These are phyloP conservation scores for Tetrapyrgos nigripes DNA, from an alignment of 1,284 basidiomycete species.

Conservation along the genomic window DNA sequence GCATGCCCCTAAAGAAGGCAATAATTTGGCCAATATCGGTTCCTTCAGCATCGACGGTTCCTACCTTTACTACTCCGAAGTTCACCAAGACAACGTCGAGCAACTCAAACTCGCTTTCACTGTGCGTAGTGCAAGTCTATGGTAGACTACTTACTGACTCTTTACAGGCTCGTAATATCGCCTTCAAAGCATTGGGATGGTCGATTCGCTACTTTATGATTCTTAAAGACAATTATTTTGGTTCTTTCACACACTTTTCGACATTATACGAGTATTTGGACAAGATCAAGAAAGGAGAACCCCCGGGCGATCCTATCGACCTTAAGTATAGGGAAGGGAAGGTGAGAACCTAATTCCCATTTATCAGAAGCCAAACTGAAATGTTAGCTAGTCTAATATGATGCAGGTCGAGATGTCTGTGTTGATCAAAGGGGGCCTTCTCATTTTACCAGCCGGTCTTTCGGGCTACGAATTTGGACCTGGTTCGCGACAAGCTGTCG, in stretches of 20 bases:
- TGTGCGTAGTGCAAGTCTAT: slow-evolving; percentile 49
- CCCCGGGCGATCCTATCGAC: slow-evolving; percentile 81
- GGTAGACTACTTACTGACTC: slow-evolving; percentile 7
- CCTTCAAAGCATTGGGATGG: slow-evolving; percentile 85
- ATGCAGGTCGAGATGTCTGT: slow-evolving; percentile 79
- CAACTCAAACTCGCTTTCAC: slow-evolving; percentile 74
- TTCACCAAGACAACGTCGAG: slow-evolving; percentile 77
- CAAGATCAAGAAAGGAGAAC: slow-evolving; percentile 61
- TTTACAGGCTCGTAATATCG: slow-evolving; percentile 54
- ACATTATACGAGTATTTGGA: slow-evolving; percentile 86
- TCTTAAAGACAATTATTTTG: slow-evolving; percentile 91
- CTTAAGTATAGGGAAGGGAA: slow-evolving; percentile 80
- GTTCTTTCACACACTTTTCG: slow-evolving; percentile 89
- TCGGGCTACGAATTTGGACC: slow-evolving; percentile 65
- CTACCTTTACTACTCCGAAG: slow-evolving; percentile 77
- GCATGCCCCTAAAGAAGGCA: slow-evolving; percentile 64
- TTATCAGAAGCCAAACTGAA: background rate
- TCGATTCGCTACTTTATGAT: slow-evolving; percentile 87
- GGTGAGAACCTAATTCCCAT: slow-evolving; percentile 47
- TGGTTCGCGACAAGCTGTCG: slow-evolving; percentile 29
- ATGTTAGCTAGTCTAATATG: slow-evolving; percentile 69
- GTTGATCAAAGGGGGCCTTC: slow-evolving; percentile 55
- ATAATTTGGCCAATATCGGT: slow-evolving; percentile 65
- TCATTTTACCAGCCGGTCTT: slow-evolving; percentile 78
- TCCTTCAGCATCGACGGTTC: slow-evolving; percentile 68